phyloP scores from a whole-genome alignment of 352 stramenopile species.

The Phytophthora aleatoria region DNA sequence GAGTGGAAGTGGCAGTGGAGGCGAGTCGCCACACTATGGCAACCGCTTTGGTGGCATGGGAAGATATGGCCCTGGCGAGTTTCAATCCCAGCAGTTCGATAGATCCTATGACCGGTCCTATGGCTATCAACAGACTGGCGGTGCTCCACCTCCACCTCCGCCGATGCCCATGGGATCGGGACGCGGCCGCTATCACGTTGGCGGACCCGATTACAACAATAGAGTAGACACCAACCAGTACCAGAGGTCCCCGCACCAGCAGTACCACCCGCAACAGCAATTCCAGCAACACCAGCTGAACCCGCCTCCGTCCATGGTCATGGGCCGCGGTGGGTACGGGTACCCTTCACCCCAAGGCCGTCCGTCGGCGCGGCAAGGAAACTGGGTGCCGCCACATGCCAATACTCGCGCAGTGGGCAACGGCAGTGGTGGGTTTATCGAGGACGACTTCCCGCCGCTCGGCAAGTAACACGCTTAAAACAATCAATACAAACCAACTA shows the following conservation, averaged over 20 bases:
- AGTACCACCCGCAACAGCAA: constrained; percentile 43
- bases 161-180: constrained; percentile 38
- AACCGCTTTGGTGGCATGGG: constrained; percentile 31
- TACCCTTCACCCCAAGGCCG: constrained; percentile 37
- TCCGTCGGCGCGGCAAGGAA: constrained; percentile 24
- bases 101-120: constrained; percentile 36
- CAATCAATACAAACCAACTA: constrained; percentile 25
- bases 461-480: constrained; percentile 47
- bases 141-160: constrained; percentile 19
- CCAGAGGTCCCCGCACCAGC: constrained; percentile 44
- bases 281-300: constrained; percentile 45
- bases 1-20: constrained; percentile 36
- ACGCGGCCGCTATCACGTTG: constrained; percentile 39
- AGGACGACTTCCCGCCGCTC: constrained; percentile 77
- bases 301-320: constrained; percentile 37
- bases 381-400: constrained; percentile 28
- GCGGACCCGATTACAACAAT: constrained; percentile 52
- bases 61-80: constrained; percentile 33
- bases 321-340: constrained; percentile 35
- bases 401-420: constrained; percentile 30
- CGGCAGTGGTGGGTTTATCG: constrained; percentile 49
- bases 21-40: constrained; percentile 42
- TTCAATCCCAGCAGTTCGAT: constrained; percentile 35
- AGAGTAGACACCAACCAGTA: constrained; percentile 61
- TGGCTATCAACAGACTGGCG: constrained; percentile 31